phyloP scores from a whole-genome alignment of 495 filamentous ascomycete genomes.

The Penicillium waksmanii region DNA sequence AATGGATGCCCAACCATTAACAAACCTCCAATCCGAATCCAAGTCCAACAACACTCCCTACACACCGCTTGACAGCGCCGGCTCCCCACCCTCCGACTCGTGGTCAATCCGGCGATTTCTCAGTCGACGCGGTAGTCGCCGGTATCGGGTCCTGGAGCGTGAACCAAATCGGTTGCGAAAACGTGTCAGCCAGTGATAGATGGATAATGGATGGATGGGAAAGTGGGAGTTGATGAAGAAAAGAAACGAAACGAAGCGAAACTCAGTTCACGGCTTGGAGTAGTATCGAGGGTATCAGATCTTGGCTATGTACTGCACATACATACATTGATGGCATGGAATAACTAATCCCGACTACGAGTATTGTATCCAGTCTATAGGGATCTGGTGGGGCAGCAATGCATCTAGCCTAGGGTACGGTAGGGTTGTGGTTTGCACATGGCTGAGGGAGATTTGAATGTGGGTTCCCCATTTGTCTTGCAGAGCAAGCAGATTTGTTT shows the following conservation, averaged over 20 bases:
- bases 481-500: no score
- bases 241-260: no score
- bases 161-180: constrained; percentile 50
- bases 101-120: constrained; percentile 49
- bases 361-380: neutral
- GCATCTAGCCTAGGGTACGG: neutral
- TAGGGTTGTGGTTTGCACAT: neutral
- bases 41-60: constrained; percentile 5
- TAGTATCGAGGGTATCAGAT: no score
- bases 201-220: neutral
- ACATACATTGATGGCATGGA: neutral
- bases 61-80: constrained; percentile 9
- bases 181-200: constrained; percentile 35
- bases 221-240: neutral
- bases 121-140: constrained; percentile 39
- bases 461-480: neutral
- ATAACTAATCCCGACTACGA: neutral
- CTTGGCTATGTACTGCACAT: no score
- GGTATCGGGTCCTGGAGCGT: constrained; percentile 47
- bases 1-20: constrained; percentile 39
- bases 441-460: neutral
- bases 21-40: constrained; percentile 18
- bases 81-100: constrained; percentile 16
- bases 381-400: constrained; percentile 1
- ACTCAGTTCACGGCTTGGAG: no score